Evolutionary conservation across 1,139 yeast species (phyloP).

Genomic region (Magnusiomyces tetraspermus): DNA sequence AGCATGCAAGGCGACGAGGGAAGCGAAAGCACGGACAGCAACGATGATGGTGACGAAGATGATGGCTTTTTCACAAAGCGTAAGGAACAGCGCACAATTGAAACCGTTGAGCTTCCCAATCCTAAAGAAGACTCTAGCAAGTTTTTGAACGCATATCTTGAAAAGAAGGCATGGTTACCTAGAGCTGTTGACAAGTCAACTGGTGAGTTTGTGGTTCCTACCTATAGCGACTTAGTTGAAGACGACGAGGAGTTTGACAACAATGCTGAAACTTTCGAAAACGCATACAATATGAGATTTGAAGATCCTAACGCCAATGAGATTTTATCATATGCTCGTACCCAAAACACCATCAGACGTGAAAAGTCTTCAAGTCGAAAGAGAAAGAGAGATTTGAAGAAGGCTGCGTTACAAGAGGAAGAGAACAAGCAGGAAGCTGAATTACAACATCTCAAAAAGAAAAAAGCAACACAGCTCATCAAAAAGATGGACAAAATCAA

Average conservation of each 20-base stretch:
- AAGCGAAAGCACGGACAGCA: constrained; percentile 38
- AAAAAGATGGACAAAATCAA: constrained; percentile 69
- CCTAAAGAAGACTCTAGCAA: constrained; percentile 56
- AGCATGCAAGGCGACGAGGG: constrained; percentile 39
- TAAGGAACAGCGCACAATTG: constrained; percentile 32
- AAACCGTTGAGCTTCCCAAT: constrained; percentile 47
- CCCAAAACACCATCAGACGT: constrained; percentile 84
- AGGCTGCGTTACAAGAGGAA: constrained; percentile 44
- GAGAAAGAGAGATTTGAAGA: constrained; percentile 67
- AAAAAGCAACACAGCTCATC: constrained; percentile 66
- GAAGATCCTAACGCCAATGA: constrained; percentile 90
- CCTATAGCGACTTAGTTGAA: constrained; percentile 39
- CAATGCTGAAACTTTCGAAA: constrained; percentile 84
- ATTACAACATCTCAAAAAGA: constrained; percentile 61
- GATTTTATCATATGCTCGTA: constrained; percentile 93
- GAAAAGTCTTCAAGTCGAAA: constrained; percentile 66
- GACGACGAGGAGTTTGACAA: constrained; percentile 87
- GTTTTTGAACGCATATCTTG: constrained; percentile 64
- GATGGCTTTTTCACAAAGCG: constrained; percentile 56
- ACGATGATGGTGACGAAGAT: constrained; percentile 26
- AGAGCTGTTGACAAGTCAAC: constrained; percentile 37
- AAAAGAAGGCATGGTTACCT: constrained; percentile 85
- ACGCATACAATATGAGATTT: constrained; percentile 86
- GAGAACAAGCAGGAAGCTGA: constrained; percentile 50
- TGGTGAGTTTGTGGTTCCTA: constrained; percentile 47